A percentile compares a stretch with the other conserved stretches of the same genome.
phyloP scores from a whole-genome alignment of 129 eudicot genomes.

The Erigeron canadensis region DNA sequence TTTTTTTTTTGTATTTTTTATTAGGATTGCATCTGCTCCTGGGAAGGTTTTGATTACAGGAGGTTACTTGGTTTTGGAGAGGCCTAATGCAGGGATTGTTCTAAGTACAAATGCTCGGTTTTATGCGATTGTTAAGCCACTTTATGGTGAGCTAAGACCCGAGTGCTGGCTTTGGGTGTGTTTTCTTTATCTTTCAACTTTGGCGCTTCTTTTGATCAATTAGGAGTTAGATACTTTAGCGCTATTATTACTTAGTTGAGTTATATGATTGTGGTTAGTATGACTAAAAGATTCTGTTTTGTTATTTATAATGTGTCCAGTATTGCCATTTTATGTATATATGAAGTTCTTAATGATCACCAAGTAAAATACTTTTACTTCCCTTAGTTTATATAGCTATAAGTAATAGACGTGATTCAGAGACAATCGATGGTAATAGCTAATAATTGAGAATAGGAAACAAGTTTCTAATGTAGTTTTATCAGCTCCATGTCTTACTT shows the following conservation, averaged over 20 bases:
- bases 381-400: not conserved
- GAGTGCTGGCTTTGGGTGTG: conserved; percentile 76
- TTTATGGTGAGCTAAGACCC: conserved; percentile 62
- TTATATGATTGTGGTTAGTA: not conserved
- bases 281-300: not conserved
- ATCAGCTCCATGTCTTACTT: not conserved
- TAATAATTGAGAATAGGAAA: not conserved
- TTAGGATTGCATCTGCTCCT: conserved; percentile 89
- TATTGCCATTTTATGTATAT: not conserved
- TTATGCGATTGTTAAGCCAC: conserved; percentile 81
- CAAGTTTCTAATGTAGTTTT: conserved; percentile 1
- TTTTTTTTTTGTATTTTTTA: not conserved
- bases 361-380: not conserved
- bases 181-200: not conserved
- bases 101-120: conserved; percentile 93
- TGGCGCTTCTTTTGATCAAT: not conserved
- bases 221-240: not conserved
- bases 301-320: not conserved
- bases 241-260: not conserved
- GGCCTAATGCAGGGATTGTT: conserved; percentile 94
- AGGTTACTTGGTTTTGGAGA: conserved; percentile 78
- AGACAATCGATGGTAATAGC: conserved; percentile 6
- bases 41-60: conserved; percentile 91
- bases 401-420: not conserved
- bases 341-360: not conserved